A percentile compares a stretch with the other conserved stretches of the same genome.
These are phyloP conservation scores for Escovopsis weberi DNA, from an alignment of 2,329 filamentous ascomycete species.

Conservation along the genomic window DNA sequence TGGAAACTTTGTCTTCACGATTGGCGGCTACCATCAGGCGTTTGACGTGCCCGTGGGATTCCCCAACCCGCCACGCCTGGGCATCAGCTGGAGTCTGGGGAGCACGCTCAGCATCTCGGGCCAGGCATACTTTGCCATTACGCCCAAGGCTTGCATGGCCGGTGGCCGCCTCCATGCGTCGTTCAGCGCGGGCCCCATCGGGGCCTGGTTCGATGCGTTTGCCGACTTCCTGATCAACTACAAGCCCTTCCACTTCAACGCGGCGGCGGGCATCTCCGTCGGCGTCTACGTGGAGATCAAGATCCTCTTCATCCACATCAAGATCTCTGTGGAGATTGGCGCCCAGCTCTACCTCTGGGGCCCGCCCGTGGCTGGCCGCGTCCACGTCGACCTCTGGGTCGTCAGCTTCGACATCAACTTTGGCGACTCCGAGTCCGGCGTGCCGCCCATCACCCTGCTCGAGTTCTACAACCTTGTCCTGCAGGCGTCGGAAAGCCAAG, in stretches of 20 bases:
- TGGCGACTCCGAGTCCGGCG: conserved; percentile 2
- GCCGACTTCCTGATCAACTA: conserved; percentile 28
- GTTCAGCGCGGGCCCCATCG: conserved; percentile 16
- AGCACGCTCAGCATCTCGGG: conserved; percentile 20
- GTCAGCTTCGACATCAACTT: conserved; percentile 13
- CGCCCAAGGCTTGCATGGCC: conserved; percentile 28
- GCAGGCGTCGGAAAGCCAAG: neutral
- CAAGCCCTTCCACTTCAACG: conserved; percentile 22
- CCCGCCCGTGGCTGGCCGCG: conserved; percentile 9
- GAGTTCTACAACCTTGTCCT: conserved; percentile 1
- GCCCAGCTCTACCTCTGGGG: conserved; percentile 9
- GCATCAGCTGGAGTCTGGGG: conserved; percentile 22
- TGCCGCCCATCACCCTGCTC: neutral
- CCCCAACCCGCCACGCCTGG: conserved; percentile 23
- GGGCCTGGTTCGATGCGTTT: conserved; percentile 25
- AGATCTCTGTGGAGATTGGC: conserved; percentile 9
- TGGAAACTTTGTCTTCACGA: conserved; percentile 29
- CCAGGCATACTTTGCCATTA: conserved; percentile 31
- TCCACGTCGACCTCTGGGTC: conserved; percentile 14
- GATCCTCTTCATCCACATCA: conserved; percentile 12
- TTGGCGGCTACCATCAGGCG: conserved; percentile 29
- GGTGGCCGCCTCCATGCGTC: conserved; percentile 20
- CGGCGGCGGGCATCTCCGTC: conserved; percentile 12
- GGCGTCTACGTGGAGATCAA: conserved; percentile 15
- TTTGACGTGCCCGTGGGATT: conserved; percentile 21